Evolutionary conservation across 140 eudicot species (phyloP), one percentile per base, ranked within the genome.

Genomic region (Anethum foeniculum): DNA sequence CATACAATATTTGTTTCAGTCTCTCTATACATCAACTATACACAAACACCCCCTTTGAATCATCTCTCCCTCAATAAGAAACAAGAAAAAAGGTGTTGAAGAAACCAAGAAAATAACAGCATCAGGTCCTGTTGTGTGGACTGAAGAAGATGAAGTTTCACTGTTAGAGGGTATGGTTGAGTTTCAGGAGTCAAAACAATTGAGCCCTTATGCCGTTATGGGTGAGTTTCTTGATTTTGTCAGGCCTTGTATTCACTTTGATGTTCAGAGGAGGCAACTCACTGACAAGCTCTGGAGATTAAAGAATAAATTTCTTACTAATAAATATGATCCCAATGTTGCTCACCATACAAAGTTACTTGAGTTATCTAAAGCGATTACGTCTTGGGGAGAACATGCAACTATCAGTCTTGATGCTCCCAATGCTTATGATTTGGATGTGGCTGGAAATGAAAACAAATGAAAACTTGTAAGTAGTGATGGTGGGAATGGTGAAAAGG

Each of bases 171-270:
- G n/a, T 1, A 32, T 68, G 74, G 6, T 68, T 13, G 44, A 68
- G 1, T 68, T 28, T 58, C 30, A 23, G 30, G 30, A 0, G 30
- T 2, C 7, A 1, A 23, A 58, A 0, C 74, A 32, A 3, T 4
- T 43, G 21, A 30, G 9, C 23, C 74, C 74, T 14, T 68, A 68
- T 32, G 43, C 0, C 3, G 74, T 13, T 14, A 12, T 68, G 74
- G 74, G 74, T 68, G 28, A 68, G 74, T 68, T 32, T 68, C 23
- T 68, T 68, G n/a, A 68, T 4, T 68, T 32, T 68, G 74, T 68
- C 14, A 32, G 32, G 74, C 21, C 44, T 15, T 32, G 3, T 68
- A 2, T 68, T 68, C 23, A 32, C 6, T 68, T 68, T 32, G 3
- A 68, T 32, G 74, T 68, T 34, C 19, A 68, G 2, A 68, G 43